These are phyloP conservation scores for Acer negundo DNA, from an alignment of 345 rosid genomes.

Conservation along the genomic window DNA sequence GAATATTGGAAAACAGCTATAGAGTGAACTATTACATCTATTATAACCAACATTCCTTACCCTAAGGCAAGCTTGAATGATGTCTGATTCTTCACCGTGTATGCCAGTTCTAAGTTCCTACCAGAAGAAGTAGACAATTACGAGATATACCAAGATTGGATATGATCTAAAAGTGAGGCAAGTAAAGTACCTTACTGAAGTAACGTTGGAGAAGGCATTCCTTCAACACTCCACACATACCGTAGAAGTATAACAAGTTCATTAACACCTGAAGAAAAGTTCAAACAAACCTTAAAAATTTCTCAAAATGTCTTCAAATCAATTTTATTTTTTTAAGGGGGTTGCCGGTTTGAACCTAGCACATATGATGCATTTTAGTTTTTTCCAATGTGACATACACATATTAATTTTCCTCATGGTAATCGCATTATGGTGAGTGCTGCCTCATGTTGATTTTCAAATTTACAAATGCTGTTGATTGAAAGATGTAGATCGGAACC, in stretches of 20 bases:
- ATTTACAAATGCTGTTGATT: neutral
- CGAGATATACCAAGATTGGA: neutral
- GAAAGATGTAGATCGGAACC: conserved; percentile 34
- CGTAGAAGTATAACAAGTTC: conserved; percentile 64
- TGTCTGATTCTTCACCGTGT: conserved; percentile 46
- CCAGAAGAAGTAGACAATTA: conserved; percentile 17
- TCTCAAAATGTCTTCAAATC: neutral
- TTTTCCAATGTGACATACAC: neutral
- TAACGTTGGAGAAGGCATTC: conserved; percentile 73
- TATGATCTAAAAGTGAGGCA: neutral
- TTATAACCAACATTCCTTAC: conserved; percentile 31
- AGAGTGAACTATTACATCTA: neutral
- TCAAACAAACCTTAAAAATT: neutral
- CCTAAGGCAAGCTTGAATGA: conserved; percentile 51
- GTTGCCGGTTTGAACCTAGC: neutral
- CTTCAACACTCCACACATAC: conserved; percentile 62
- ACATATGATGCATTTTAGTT: neutral
- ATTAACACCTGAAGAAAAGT: conserved; percentile 46
- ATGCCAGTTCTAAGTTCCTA: conserved; percentile 50
- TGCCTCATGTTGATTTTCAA: neutral
- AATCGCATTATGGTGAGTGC: neutral
- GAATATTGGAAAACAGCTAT: neutral
- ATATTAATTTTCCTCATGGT: neutral
- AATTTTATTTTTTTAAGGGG: neutral
- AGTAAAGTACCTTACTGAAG: conserved; percentile 55